Percentiles rank a stretch among this genome's conserved stretches.
Evolutionary conservation across 345 rosid species (phyloP).

Genomic region (Excoecaria cochinchinensis): DNA sequence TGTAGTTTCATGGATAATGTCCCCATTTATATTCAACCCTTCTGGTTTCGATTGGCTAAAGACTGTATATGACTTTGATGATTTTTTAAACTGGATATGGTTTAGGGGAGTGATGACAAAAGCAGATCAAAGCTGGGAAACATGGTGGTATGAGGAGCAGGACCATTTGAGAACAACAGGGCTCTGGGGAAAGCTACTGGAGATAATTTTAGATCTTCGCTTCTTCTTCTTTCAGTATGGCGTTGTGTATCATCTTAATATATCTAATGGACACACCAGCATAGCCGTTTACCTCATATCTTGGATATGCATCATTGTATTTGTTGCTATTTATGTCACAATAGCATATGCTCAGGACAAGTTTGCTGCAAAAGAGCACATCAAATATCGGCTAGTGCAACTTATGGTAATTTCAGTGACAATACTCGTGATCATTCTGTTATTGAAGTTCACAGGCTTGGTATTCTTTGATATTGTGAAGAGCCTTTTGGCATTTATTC

Average conservation of each 20-base stretch:
- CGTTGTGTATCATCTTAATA: conserved; percentile 66
- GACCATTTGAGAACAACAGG: conserved; percentile 78
- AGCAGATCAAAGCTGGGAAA: conserved; percentile 87
- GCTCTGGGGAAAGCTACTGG: conserved; percentile 59
- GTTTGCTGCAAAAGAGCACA: conserved; percentile 66
- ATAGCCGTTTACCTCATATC: conserved; percentile 62
- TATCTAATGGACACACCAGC: conserved; percentile 37
- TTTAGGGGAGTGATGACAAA: conserved; percentile 50
- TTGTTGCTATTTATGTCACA: conserved; percentile 50
- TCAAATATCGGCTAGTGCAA: conserved; percentile 72
- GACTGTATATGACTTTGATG: conserved; percentile 80
- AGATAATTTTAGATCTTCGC: conserved; percentile 77
- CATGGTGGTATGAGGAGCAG: conserved; percentile 93
- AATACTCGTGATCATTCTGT: conserved; percentile 45
- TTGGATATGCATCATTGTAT: conserved; percentile 64
- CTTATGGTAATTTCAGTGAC: conserved; percentile 44
- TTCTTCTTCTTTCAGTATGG: conserved; percentile 92
- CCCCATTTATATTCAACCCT: conserved; percentile 86
- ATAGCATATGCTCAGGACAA: conserved; percentile 66
- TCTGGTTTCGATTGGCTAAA: conserved; percentile 94
- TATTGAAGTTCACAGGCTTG: conserved; percentile 52
- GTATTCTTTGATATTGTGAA: conserved; percentile 57
- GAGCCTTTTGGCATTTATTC: conserved; percentile 77
- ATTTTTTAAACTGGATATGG: conserved; percentile 81
- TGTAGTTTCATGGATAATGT: conserved; percentile 82